Conservation (phyloP, 2,329 filamentous ascomycete genomes). For the Rachicladosporium sp. region DNA sequence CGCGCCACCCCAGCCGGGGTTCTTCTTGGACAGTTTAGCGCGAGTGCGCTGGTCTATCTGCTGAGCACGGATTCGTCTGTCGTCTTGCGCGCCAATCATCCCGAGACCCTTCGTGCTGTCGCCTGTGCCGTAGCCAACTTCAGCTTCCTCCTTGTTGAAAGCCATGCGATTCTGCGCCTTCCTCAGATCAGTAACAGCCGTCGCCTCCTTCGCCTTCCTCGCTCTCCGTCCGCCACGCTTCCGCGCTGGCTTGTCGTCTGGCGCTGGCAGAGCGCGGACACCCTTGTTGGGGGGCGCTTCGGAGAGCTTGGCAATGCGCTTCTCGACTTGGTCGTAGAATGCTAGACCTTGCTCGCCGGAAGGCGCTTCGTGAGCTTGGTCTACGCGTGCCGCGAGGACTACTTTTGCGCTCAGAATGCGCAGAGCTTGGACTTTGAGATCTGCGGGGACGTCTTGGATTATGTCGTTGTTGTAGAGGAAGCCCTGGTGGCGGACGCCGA, state of each 20-base stretch:
- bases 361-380: constrained; percentile 67
- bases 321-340: constrained; percentile 68
- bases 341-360: constrained; percentile 76
- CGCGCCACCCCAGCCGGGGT: constrained; percentile 79
- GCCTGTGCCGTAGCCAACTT: constrained; percentile 79
- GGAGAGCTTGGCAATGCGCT: constrained; percentile 82
- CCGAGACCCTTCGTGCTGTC: constrained; percentile 79
- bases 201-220: constrained; percentile 89
- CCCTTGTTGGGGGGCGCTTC: constrained; percentile 86
- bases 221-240: constrained; percentile 87
- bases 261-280: constrained; percentile 71
- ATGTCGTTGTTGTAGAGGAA: constrained; percentile 88
- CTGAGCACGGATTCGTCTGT: constrained; percentile 74
- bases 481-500: constrained; percentile 80
- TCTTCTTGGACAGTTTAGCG: constrained; percentile 87
- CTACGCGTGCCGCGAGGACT: constrained; percentile 82
- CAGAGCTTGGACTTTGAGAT: constrained; percentile 87
- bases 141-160: constrained; percentile 89
- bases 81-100: constrained; percentile 84
- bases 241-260: constrained; percentile 85
- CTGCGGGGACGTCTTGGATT: constrained; percentile 69
- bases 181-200: constrained; percentile 89
- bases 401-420: constrained; percentile 89
- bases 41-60: constrained; percentile 89
- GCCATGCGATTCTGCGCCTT: constrained; percentile 94